phyloP scores from a whole-genome alignment of 2,329 filamentous ascomycete genomes.

The Monilinia polystroma region DNA sequence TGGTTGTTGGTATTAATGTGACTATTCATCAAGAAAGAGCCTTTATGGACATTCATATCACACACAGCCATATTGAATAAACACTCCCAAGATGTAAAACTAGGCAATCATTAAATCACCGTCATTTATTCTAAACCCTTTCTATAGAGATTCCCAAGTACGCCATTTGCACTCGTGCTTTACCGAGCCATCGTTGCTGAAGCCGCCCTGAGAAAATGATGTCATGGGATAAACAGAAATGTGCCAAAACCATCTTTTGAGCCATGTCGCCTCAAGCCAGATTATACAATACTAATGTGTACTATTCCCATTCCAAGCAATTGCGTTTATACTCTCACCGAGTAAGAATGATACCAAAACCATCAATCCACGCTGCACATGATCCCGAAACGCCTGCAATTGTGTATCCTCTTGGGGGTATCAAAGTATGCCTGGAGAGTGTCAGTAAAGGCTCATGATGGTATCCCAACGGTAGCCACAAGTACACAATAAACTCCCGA shows the following conservation, averaged over 20 bases:
- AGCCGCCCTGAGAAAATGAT: slow-evolving; percentile 13
- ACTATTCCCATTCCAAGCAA: neutral
- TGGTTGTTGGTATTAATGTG: no score
- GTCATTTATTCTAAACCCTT: slow-evolving; percentile 22
- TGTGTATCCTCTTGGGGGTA: slow-evolving; percentile 84
- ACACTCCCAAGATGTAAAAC: neutral
- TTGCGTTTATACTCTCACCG: slow-evolving; percentile 44
- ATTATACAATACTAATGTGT: slow-evolving; percentile 23
- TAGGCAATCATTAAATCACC: neutral
- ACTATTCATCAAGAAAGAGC: neutral
- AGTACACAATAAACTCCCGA: neutral
- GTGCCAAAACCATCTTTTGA: slow-evolving; percentile 6
- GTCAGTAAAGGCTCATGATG: slow-evolving; percentile 2
- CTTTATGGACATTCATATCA: neutral
- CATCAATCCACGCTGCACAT: slow-evolving; percentile 77
- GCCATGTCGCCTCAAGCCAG: slow-evolving; percentile 10
- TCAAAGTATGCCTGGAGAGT: slow-evolving; percentile 69
- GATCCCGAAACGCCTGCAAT: slow-evolving; percentile 86
- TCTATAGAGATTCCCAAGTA: slow-evolving; percentile 17
- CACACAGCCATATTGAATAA: neutral
- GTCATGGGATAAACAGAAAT: slow-evolving; percentile 6
- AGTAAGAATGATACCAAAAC: slow-evolving; percentile 78
- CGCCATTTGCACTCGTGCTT: slow-evolving; percentile 12
- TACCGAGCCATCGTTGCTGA: slow-evolving; percentile 14
- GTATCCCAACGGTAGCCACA: neutral